Evolutionary conservation across 345 rosid genomes (phyloP), one percentile per base, ranked within the genome.

Genomic region (Corchorus olitorius): DNA sequence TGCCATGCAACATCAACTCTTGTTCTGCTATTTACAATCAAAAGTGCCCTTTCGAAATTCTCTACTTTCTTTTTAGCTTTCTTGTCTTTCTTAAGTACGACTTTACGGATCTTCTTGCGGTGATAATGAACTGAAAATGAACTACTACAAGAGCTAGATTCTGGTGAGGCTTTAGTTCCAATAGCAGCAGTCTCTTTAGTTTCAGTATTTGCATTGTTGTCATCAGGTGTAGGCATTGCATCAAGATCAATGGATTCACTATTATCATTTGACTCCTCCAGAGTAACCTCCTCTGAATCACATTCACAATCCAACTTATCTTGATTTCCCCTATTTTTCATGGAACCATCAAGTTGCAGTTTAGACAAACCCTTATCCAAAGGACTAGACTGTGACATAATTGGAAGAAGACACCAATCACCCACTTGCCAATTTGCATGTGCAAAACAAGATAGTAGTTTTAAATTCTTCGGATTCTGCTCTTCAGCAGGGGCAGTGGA

Each of bases 341-440:
- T 70, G 65, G 89, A 81, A 80, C 87, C 91, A 81, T 81, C 77
- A 78, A 88, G 85, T 71, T 78, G 79, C 77, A 88, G 74, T 35
- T 87, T 90, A 46, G 92, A 88, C 55, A 88, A 77, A 74, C 82
- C 87, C 61, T 81, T 88, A 76, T 88, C 83, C 75, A 88, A 73
- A 76, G 82, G 71, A 81, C 75, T 66, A 5, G 89, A 69, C 27
- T 86, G 87, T 27, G 37, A 74, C 74, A 79, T 64, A 64, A 92
- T 81, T 56, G 92, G 91, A 78, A 91, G 89, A 79, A 88, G 97
- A 82, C 93, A 87, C 93, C 97, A 88, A 80, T 94, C 98, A 81
- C 97, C 95, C 34, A 97, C 91, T 86, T 92, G 97, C 98, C 99
- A 97, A 81, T 88, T 91, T 52, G 97, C 91, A 87, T 92, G 98